These are phyloP conservation scores for Luffa aegyptiaca DNA, from an alignment of 306 rosid species.

Conservation along the genomic window DNA sequence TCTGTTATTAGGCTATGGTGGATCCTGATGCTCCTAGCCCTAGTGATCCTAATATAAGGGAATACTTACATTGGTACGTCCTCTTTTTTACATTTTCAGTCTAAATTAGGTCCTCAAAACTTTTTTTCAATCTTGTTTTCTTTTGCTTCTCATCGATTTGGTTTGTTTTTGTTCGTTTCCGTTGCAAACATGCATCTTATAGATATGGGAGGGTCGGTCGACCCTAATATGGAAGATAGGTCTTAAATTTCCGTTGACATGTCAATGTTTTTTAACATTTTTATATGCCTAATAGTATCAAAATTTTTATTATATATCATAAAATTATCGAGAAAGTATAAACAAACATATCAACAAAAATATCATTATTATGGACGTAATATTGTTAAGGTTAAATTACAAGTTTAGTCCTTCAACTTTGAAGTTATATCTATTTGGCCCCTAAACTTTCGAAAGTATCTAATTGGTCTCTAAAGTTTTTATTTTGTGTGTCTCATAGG, in stretches of 20 bases:
- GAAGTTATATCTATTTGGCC: no score
- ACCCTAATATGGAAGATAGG: not conserved
- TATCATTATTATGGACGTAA: not conserved
- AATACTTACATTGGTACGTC: conserved; percentile 48
- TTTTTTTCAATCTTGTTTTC: not conserved
- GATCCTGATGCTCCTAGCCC: conserved; percentile 68
- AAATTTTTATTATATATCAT: no score
- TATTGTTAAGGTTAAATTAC: no score
- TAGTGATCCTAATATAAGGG: conserved; percentile 45
- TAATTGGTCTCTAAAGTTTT: no score
- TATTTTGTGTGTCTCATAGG: no score
- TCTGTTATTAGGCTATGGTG: conserved; percentile 35
- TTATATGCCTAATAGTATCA: no score
- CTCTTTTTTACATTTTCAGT: not conserved
- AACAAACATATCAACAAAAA: no score
- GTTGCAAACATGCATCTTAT: not conserved
- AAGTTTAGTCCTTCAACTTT: no score
- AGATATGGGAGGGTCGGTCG: not conserved
- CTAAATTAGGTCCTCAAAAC: not conserved
- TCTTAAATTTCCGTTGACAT: not conserved
- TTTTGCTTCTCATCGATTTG: not conserved
- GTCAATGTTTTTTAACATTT: not conserved
- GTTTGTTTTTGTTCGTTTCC: not conserved
- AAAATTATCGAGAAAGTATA: no score
- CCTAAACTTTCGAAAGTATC: no score